Evolutionary conservation across 441 rosid genomes (phyloP).

Genomic region (Adansonia grandidieri): DNA sequence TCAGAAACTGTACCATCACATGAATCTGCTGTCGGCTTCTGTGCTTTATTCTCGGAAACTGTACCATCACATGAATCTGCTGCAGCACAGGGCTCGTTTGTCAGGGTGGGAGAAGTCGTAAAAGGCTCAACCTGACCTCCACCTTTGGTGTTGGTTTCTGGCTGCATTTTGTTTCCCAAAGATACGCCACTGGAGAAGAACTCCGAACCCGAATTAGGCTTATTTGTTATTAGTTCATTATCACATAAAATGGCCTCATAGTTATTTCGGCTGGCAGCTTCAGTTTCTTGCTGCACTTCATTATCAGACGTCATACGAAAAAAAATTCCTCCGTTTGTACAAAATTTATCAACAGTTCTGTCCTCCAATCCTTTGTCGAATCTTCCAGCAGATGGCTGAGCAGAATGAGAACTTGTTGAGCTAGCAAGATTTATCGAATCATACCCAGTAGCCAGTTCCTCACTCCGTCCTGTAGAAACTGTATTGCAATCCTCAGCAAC

Average conservation of each 20-base stretch:
- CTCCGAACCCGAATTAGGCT: slow-evolving; percentile 23
- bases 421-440: slow-evolving; percentile 24
- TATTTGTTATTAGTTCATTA: slow-evolving; percentile 29
- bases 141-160: neutral
- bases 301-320: slow-evolving; percentile 32
- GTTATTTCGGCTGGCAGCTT: slow-evolving; percentile 32
- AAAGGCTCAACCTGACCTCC: slow-evolving; percentile 5
- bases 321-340: slow-evolving; percentile 33
- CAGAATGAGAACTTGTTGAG: slow-evolving; percentile 24
- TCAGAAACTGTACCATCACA: slow-evolving; percentile 23
- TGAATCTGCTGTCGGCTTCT: slow-evolving; percentile 5
- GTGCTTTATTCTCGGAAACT: slow-evolving; percentile 9
- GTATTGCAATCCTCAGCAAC: slow-evolving; percentile 27
- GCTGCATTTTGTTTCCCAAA: slow-evolving; percentile 17
- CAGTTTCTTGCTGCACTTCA: slow-evolving; percentile 37
- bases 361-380: slow-evolving; percentile 30
- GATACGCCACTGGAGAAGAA: slow-evolving; percentile 14
- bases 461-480: slow-evolving; percentile 34
- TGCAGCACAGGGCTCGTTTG: slow-evolving; percentile 24
- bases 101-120: slow-evolving; percentile 20
- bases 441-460: slow-evolving; percentile 21
- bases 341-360: slow-evolving; percentile 32
- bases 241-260: slow-evolving; percentile 16
- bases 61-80: slow-evolving; percentile 29
- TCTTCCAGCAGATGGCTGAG: slow-evolving; percentile 21